Conservation (phyloP, 1,139 yeast species). For the Debaryomyces robertsiae region DNA sequence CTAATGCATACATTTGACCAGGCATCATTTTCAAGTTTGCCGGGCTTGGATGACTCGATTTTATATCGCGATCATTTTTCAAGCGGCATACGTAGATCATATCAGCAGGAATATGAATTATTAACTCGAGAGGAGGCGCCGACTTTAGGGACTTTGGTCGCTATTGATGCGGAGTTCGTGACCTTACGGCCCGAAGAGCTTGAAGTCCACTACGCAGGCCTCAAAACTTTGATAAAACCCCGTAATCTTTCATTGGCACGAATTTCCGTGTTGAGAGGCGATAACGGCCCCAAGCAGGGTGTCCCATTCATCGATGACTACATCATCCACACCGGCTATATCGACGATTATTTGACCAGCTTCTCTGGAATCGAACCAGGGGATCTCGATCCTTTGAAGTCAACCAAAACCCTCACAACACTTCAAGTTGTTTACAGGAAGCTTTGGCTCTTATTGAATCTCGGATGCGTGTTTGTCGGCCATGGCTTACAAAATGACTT, state of each 20-base stretch:
- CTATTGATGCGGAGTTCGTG: constrained; percentile 97
- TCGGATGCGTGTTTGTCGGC: constrained; percentile 93
- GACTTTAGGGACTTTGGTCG: constrained; percentile 71
- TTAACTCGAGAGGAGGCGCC: constrained; percentile 74
- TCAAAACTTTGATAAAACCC: constrained; percentile 70
- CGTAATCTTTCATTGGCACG: constrained; percentile 80
- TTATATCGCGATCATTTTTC: constrained; percentile 79
- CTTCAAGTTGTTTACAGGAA: constrained; percentile 84
- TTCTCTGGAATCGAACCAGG: constrained; percentile 94
- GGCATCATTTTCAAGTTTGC: constrained; percentile 21
- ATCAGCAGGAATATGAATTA: constrained; percentile 63
- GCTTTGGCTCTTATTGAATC: constrained; percentile 82
- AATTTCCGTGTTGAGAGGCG: constrained; percentile 83
- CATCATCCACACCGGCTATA: constrained; percentile 69
- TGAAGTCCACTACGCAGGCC: constrained; percentile 72
- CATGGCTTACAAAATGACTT: constrained; percentile 93
- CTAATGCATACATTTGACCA: constrained; percentile 28
- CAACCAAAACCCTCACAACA: constrained; percentile 74
- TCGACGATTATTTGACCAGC: constrained; percentile 84
- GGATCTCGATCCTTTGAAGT: constrained; percentile 72
- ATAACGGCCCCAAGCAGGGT: constrained; percentile 64
- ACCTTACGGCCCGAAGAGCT: constrained; percentile 75
- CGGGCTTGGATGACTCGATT: constrained; percentile 59
- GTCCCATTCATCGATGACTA: constrained; percentile 92
- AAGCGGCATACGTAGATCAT: constrained; percentile 62